Evolutionary conservation across 352 stramenopile species (phyloP).

Genomic region (Globisporangium paroecandrum): DNA sequence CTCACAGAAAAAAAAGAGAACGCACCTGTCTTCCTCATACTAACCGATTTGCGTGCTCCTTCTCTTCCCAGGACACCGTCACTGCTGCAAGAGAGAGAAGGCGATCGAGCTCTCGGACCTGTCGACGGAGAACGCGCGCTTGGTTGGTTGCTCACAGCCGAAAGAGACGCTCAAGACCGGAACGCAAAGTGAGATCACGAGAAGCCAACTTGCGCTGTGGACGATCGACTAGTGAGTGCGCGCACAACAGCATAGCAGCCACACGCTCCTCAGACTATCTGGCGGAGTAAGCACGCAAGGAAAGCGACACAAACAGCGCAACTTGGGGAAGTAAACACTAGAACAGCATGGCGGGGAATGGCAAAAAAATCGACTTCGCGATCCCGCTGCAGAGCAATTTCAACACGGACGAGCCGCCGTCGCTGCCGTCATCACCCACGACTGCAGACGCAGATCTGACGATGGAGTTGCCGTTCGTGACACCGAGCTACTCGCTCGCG

Average conservation of each 20-base stretch:
- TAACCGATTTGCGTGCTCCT: not conserved
- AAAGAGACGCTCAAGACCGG: conserved; percentile 7
- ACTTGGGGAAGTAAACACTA: not conserved
- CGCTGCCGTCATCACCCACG: conserved; percentile 58
- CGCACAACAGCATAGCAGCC: not conserved
- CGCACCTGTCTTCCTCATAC: not conserved
- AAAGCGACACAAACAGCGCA: not conserved
- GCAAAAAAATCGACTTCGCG: conserved; percentile 18
- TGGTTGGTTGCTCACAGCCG: not conserved
- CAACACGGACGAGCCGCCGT: conserved; percentile 36
- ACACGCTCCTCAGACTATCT: conserved; percentile 1
- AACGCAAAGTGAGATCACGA: not conserved
- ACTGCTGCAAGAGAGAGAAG: not conserved
- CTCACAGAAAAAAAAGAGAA: not conserved
- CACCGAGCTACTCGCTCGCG: conserved; percentile 48
- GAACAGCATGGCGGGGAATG: conserved; percentile 13
- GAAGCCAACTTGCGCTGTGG: not conserved
- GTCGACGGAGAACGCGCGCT: not conserved
- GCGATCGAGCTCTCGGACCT: not conserved
- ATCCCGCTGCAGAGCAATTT: conserved; percentile 57
- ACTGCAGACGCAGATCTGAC: conserved; percentile 37
- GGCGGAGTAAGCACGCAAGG: not conserved
- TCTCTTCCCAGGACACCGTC: not conserved
- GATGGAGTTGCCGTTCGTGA: conserved; percentile 59
- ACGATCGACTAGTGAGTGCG: not conserved